phyloP scores from a whole-genome alignment of 495 filamentous ascomycete genomes.

The Trichoderma gamsii region DNA sequence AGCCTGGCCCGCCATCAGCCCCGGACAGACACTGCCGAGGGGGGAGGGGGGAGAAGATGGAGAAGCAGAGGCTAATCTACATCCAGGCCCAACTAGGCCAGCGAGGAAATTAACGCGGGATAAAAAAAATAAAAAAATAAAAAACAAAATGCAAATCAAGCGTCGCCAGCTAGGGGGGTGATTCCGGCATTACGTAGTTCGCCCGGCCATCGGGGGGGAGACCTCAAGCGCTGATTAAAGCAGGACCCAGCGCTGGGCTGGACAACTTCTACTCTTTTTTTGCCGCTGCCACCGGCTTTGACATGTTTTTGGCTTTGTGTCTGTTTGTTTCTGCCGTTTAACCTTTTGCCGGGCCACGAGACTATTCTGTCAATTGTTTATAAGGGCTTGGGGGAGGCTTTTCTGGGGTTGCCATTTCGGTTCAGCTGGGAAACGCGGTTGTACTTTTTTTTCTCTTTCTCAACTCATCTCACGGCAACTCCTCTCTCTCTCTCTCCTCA shows the following conservation, averaged over 20 bases:
- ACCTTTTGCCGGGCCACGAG: neutral
- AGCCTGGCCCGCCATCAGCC: neutral
- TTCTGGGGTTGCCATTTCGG: too few relatives aligned
- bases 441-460: neutral
- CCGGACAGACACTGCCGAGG: neutral
- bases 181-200: conserved; percentile 2
- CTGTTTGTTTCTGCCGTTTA: neutral
- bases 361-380: neutral
- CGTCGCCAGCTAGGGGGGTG: neutral
- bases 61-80: neutral
- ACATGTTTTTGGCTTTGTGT: neutral
- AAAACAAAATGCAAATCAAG: neutral
- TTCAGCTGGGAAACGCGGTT: neutral
- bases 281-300: neutral
- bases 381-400: too few relatives aligned
- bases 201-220: neutral
- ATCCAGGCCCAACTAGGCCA: too few relatives aligned
- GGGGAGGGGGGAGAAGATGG: too few relatives aligned
- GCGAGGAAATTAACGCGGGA: too few relatives aligned
- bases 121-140: too few relatives aligned
- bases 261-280: neutral
- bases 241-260: too few relatives aligned
- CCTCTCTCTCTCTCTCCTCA: neutral
- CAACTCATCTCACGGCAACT: neutral
- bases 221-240: too few relatives aligned